Percentiles rank a stretch among this genome's conserved stretches.
Conservation (phyloP, 345 rosid species). For the Eucalyptus lansdowneana region DNA sequence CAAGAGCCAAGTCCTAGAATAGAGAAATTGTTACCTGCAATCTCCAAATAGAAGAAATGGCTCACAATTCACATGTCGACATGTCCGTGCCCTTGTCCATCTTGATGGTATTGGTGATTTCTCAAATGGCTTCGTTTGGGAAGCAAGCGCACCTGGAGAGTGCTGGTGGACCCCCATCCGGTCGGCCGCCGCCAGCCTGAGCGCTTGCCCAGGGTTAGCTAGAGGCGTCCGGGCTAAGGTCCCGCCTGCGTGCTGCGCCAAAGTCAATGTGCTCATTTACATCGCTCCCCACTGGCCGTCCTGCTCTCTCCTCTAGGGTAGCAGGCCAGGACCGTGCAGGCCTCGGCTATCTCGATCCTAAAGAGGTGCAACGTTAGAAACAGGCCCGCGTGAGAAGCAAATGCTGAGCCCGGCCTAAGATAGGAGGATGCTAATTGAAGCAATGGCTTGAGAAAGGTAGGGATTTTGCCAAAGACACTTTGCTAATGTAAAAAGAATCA, state of each 20-base stretch:
- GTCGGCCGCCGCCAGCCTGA: slow-evolving; percentile 51
- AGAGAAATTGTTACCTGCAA: neutral
- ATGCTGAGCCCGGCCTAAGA: neutral
- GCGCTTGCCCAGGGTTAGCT: slow-evolving; percentile 24
- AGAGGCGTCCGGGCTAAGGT: slow-evolving; percentile 29
- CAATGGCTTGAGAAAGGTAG: neutral
- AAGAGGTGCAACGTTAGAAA: slow-evolving; percentile 68
- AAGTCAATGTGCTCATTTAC: slow-evolving; percentile 42
- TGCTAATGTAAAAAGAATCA: neutral
- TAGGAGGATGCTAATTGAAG: neutral
- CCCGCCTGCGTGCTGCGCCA: slow-evolving; percentile 53
- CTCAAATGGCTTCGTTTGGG: neutral
- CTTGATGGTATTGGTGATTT: neutral
- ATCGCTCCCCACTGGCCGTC: slow-evolving; percentile 65
- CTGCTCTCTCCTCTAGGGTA: slow-evolving; percentile 66
- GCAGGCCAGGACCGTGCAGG: slow-evolving; percentile 61
- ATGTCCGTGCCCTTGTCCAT: neutral
- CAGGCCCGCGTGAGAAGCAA: slow-evolving; percentile 10
- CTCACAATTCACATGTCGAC: neutral
- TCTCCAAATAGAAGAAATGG: neutral
- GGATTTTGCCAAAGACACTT: neutral
- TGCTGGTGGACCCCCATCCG: slow-evolving; percentile 20
- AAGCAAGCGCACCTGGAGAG: too few species aligned
- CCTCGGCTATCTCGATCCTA: slow-evolving; percentile 53
- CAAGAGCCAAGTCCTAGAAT: neutral